Conservation (phyloP, 768 basidiomycete genomes). For the Kwoniella dendrophila region DNA sequence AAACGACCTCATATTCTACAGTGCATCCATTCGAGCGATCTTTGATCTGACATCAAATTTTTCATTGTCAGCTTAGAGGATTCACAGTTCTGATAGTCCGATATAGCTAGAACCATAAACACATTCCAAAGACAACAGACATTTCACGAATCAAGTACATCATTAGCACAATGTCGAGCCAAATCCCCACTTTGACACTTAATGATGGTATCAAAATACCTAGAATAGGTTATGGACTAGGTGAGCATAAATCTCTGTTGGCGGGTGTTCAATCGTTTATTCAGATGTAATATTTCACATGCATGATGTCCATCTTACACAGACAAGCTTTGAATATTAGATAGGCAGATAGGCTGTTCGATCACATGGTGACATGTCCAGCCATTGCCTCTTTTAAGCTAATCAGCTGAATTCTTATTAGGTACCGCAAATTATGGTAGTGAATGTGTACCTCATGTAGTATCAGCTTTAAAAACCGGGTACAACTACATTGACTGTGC, state of each 20-base stretch:
- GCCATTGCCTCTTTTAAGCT: not conserved
- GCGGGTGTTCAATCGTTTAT: not conserved
- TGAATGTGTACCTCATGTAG: slow-evolving; percentile 14
- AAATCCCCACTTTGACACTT: slow-evolving; percentile 32
- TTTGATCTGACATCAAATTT: too few relatives aligned
- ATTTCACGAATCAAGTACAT: too few relatives aligned
- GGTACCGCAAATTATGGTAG: slow-evolving; percentile 30
- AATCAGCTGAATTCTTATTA: slow-evolving; percentile 5
- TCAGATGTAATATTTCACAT: not conserved
- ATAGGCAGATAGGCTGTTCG: too few relatives aligned
- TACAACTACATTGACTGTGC: slow-evolving; percentile 51
- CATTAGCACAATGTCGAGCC: slow-evolving; percentile 1
- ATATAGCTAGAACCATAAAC: too few relatives aligned
- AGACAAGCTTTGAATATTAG: not conserved
- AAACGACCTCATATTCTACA: too few relatives aligned
- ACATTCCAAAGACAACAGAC: too few relatives aligned
- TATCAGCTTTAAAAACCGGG: slow-evolving; percentile 41
- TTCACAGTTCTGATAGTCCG: too few relatives aligned
- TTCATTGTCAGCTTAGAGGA: too few relatives aligned
- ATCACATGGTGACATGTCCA: not conserved
- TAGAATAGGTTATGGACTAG: slow-evolving; percentile 36
- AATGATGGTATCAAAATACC: slow-evolving; percentile 40
- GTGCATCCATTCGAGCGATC: too few relatives aligned
- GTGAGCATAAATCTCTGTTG: not conserved
- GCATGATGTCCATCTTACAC: not conserved